Evolutionary conservation across 345 rosid genomes (phyloP).

Genomic region (Gossypium rotundifolium): DNA sequence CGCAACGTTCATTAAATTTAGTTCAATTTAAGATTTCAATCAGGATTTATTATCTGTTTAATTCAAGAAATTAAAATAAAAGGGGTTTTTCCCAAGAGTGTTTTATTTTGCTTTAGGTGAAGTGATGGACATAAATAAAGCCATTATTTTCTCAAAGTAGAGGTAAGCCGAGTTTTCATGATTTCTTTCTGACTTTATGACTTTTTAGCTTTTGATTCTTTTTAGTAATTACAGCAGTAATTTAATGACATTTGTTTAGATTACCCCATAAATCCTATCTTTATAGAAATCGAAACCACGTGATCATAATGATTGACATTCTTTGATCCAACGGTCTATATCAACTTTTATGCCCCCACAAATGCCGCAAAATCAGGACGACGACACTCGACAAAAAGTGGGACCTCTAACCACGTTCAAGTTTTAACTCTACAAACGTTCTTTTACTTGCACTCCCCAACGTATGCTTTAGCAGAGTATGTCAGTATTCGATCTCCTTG

Average conservation of each 20-base stretch:
- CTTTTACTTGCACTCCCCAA: constrained; percentile 13
- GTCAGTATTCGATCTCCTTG: not conserved
- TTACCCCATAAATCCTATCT: not conserved
- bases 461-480: not conserved
- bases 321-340: not conserved
- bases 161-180: not conserved
- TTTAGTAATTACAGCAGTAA: not conserved
- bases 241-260: not conserved
- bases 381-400: constrained; percentile 28
- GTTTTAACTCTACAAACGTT: constrained; percentile 18
- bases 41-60: not conserved
- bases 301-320: not conserved
- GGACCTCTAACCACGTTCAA: constrained; percentile 33
- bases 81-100: not conserved
- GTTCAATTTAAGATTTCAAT: not conserved
- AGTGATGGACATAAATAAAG: not conserved
- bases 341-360: not conserved
- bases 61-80: not conserved
- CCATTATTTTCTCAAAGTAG: not conserved
- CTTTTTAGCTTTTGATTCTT: not conserved
- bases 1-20: not conserved
- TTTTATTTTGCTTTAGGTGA: not conserved
- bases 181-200: not conserved
- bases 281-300: not conserved
- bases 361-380: constrained; percentile 18